Evolutionary conservation across 2,329 filamentous ascomycete species (phyloP).

Genomic region (Hypocrella siamensis): DNA sequence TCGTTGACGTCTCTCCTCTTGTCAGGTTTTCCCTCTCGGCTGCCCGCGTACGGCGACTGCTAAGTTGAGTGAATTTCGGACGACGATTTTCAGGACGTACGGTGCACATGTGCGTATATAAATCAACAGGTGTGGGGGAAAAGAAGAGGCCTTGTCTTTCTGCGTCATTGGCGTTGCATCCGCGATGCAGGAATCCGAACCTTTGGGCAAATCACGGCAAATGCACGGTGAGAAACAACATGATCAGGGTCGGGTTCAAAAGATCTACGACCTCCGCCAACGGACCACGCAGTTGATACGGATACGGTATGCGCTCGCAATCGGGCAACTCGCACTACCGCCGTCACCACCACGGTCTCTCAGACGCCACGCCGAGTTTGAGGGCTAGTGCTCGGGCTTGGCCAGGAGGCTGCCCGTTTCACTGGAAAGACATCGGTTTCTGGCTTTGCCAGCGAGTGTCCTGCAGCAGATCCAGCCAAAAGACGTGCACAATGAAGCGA

Average conservation of each 20-base stretch:
- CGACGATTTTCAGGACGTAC: background rate
- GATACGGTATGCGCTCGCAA: conserved; percentile 2
- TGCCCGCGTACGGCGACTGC: conserved; percentile 2
- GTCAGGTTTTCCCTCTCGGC: conserved; percentile 1
- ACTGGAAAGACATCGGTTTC: too few relatives aligned
- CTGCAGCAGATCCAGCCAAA: too few relatives aligned
- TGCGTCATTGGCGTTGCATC: conserved; percentile 12
- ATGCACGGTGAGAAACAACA: conserved; percentile 4
- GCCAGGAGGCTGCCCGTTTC: too few relatives aligned
- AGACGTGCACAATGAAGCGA: too few relatives aligned
- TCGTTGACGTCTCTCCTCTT: conserved; percentile 4
- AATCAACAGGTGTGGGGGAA: conserved; percentile 3
- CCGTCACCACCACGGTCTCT: conserved; percentile 1
- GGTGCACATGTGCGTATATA: conserved; percentile 5
- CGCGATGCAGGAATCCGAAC: conserved; percentile 5
- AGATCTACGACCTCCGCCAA: conserved; percentile 4
- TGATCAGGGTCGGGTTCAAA: conserved; percentile 4
- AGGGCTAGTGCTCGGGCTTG: background rate
- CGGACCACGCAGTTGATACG: conserved; percentile 3
- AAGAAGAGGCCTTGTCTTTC: conserved; percentile 5
- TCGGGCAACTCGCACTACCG: conserved; percentile 3
- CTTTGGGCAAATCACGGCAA: conserved; percentile 6
- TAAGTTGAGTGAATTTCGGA: conserved; percentile 3
- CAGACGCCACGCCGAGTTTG: conserved; percentile 4
- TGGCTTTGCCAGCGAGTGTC: too few relatives aligned